Conservation (phyloP, 352 stramenopile genomes). For the Thraustotheca clavata region DNA sequence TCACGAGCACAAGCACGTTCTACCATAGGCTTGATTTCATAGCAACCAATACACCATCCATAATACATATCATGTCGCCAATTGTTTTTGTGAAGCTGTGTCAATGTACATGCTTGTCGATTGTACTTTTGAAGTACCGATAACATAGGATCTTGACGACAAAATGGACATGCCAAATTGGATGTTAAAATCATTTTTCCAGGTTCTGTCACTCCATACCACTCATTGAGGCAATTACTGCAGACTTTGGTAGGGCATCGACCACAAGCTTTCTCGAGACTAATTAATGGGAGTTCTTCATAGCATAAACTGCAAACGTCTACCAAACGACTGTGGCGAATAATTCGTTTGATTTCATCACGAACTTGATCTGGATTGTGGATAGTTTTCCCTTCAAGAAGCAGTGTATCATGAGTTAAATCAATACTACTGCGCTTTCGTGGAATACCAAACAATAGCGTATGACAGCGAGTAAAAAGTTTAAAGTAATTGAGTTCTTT, state of each 20-base stretch:
- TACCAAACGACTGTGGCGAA: too few species aligned
- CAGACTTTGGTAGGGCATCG: slow-evolving; percentile 4
- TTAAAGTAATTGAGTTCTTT: slow-evolving; percentile 17
- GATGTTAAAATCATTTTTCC: background rate
- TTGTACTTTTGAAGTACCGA: slow-evolving; percentile 4
- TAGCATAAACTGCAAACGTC: slow-evolving; percentile 15
- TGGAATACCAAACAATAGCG: background rate
- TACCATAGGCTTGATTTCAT: slow-evolving; percentile 2
- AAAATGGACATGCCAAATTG: slow-evolving; percentile 16
- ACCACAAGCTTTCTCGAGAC: slow-evolving; percentile 7
- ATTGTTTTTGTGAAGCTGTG: too few species aligned
- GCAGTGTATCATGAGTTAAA: background rate
- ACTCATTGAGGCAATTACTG: background rate
- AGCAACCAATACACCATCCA: slow-evolving; percentile 9
- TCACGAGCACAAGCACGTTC: background rate
- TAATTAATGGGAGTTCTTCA: background rate
- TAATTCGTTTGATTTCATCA: too few species aligned
- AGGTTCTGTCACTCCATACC: background rate
- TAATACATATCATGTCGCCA: slow-evolving; percentile 4
- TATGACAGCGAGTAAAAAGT: background rate
- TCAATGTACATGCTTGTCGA: background rate
- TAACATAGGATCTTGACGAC: background rate
- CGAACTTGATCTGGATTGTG: background rate
- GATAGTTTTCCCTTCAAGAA: background rate
- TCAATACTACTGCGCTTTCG: background rate